Conservation (phyloP, 192 early-diverging fungal genomes). For the Allomyces javanicus region DNA sequence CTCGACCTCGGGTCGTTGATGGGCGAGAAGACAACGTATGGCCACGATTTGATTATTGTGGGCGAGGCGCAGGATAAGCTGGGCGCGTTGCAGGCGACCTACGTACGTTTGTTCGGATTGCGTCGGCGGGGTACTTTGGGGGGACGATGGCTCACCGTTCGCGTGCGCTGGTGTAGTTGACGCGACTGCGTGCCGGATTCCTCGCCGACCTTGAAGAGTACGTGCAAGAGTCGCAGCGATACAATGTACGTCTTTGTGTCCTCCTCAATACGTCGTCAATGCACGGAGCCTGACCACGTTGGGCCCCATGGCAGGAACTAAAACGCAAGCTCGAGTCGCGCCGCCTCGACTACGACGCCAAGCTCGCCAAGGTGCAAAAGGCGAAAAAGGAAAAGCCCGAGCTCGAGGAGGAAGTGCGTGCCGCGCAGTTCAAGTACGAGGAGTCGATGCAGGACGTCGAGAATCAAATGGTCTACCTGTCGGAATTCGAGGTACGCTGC, state of each 20-base stretch:
- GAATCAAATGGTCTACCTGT: slow-evolving; percentile 58
- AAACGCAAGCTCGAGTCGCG: slow-evolving; percentile 75
- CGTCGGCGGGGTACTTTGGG: too few species aligned
- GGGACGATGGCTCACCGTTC: too few species aligned
- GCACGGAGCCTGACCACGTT: too few species aligned
- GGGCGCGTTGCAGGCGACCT: too few species aligned
- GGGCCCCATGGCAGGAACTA: slow-evolving; percentile 25
- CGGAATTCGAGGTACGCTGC: slow-evolving; percentile 55
- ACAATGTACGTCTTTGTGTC: slow-evolving; percentile 18
- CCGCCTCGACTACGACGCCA: slow-evolving; percentile 82
- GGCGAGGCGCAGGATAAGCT: background rate
- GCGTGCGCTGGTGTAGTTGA: slow-evolving; percentile 8
- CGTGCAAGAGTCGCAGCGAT: slow-evolving; percentile 25
- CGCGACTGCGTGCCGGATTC: slow-evolving; percentile 13
- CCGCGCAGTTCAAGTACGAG: slow-evolving; percentile 81
- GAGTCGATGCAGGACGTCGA: slow-evolving; percentile 62
- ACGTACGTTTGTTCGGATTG: too few species aligned
- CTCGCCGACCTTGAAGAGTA: slow-evolving; percentile 17
- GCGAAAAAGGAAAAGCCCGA: slow-evolving; percentile 79
- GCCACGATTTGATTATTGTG: background rate
- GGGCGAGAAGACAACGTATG: slow-evolving; percentile 15
- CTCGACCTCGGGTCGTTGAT: slow-evolving; percentile 29
- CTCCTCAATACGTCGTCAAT: background rate
- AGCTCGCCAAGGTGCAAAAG: slow-evolving; percentile 69
- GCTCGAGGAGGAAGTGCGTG: slow-evolving; percentile 73